Percentiles rank a stretch among this genome's conserved stretches.
These are phyloP conservation scores for Limtongia smithiae DNA, from an alignment of 805 yeast genomes.

Conservation along the genomic window DNA sequence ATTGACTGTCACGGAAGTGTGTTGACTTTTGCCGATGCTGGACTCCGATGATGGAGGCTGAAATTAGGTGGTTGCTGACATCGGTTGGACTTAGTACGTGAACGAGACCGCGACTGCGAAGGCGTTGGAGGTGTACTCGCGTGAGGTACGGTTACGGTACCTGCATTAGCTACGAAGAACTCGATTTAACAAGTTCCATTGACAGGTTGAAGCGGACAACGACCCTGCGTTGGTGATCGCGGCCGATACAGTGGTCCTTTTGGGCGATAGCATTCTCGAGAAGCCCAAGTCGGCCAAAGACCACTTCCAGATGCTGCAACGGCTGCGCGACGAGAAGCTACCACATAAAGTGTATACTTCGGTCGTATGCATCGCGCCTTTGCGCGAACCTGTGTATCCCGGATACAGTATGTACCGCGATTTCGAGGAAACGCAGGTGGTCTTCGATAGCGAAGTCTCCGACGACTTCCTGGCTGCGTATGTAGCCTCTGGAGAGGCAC, in stretches of 20 bases:
- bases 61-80: constrained; percentile 5
- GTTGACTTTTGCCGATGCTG: constrained; percentile 25
- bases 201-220: constrained; percentile 33
- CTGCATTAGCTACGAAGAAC: too few relatives aligned
- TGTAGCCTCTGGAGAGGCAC: constrained; percentile 68
- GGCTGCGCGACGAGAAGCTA: constrained; percentile 43
- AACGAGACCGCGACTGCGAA: constrained; percentile 65
- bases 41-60: not conserved
- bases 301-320: constrained; percentile 49
- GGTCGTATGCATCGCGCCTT: constrained; percentile 47
- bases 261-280: constrained; percentile 61
- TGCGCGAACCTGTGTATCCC: constrained; percentile 41
- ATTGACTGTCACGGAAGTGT: constrained; percentile 45
- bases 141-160: constrained; percentile 37
- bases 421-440: constrained; percentile 45
- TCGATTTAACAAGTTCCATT: not conserved
- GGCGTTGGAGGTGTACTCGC: constrained; percentile 56
- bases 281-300: constrained; percentile 64
- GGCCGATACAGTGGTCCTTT: constrained; percentile 77
- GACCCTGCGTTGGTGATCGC: constrained; percentile 43
- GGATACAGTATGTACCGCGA: constrained; percentile 42
- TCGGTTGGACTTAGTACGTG: constrained; percentile 52
- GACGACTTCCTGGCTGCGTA: constrained; percentile 60
- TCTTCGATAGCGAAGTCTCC: constrained; percentile 42
- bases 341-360: constrained; percentile 55